Conservation (phyloP, 2,329 filamentous ascomycete genomes). For the Ophiostoma sp. region DNA sequence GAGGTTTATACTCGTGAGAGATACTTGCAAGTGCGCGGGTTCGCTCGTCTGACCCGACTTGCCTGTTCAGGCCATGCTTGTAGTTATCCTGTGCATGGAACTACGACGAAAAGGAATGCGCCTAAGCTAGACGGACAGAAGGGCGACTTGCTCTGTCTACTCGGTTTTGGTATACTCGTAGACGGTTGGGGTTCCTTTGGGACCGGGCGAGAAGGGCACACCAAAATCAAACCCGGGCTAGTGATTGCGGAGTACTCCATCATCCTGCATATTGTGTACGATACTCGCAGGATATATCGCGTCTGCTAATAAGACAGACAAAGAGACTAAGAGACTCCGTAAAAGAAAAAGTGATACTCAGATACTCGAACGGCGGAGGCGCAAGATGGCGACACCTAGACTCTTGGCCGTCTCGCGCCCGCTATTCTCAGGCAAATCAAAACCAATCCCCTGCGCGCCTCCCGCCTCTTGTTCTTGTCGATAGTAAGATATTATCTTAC, state of each 20-base stretch:
- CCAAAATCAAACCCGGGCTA: no score
- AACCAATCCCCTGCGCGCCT: slow-evolving; percentile 1
- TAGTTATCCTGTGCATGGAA: background rate
- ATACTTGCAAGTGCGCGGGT: no score
- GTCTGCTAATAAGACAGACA: background rate
- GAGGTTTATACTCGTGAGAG: no score
- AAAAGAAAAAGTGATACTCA: no score
- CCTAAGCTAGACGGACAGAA: background rate
- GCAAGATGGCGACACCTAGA: background rate
- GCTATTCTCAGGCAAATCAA: no score
- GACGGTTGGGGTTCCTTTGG: background rate
- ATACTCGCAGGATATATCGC: background rate
- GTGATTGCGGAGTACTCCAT: background rate
- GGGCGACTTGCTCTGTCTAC: no score
- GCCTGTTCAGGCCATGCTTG: background rate
- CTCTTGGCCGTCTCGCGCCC: background rate
- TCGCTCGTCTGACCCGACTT: background rate
- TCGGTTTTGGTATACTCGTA: background rate
- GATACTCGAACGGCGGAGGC: no score
- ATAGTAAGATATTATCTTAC: no score
- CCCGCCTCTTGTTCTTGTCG: background rate
- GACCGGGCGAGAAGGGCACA: no score
- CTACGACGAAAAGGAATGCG: slow-evolving; percentile 1
- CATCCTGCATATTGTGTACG: background rate
- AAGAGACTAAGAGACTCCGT: no score